A percentile compares a stretch with the other conserved stretches of the same genome.
Evolutionary conservation across 106 monocot species (phyloP).

Genomic region (Dioscorea alata): DNA sequence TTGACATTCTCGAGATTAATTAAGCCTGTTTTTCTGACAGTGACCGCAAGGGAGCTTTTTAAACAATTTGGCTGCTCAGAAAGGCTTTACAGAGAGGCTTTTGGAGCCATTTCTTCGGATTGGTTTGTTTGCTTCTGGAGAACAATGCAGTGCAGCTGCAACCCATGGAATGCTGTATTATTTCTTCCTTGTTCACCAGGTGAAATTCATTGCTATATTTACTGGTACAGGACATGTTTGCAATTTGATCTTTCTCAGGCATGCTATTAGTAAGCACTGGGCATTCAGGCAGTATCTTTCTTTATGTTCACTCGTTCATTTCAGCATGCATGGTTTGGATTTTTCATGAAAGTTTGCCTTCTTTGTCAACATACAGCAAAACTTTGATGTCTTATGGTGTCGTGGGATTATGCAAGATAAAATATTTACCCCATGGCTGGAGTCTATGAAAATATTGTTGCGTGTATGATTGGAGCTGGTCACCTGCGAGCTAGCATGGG

Average conservation of each 20-base stretch:
- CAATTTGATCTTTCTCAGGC: background rate
- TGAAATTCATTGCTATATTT: slow-evolving; percentile 9
- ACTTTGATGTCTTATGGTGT: slow-evolving; percentile 68
- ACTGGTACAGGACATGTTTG: background rate
- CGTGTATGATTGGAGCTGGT: no score
- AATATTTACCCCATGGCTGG: slow-evolving; percentile 54
- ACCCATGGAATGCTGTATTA: slow-evolving; percentile 65
- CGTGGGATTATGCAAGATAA: slow-evolving; percentile 49
- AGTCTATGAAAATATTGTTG: no score
- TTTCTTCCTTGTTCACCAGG: slow-evolving; percentile 61
- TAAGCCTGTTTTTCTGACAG: slow-evolving; percentile 33
- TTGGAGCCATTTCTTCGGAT: slow-evolving; percentile 57
- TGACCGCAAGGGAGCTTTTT: slow-evolving; percentile 72
- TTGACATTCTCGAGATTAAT: slow-evolving; percentile 11
- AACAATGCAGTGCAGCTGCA: slow-evolving; percentile 74
- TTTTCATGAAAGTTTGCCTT: slow-evolving; percentile 7
- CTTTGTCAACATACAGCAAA: slow-evolving; percentile 38
- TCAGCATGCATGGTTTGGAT: background rate
- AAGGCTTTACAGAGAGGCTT: slow-evolving; percentile 44
- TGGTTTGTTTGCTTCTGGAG: slow-evolving; percentile 57
- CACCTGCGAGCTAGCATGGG: no score
- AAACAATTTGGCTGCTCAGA: slow-evolving; percentile 64
- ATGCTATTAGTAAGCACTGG: no score
- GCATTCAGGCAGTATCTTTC: no score
- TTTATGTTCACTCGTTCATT: no score